Base-by-base conservation (phyloP, 345 rosid genomes). In the Tarenaya hassleriana region DNA sequence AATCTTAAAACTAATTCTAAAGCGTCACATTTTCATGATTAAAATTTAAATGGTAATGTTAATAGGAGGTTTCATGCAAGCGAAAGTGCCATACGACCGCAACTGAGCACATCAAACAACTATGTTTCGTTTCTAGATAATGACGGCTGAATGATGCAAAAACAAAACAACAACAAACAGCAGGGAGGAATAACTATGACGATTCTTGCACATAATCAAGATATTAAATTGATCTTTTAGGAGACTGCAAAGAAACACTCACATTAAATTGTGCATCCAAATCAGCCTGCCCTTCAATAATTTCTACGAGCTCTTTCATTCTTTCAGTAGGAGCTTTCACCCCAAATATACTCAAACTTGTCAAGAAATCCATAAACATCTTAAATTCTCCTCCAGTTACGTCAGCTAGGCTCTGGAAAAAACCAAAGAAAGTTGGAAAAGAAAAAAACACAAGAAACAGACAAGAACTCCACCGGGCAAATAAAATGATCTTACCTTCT, bases 361-460 rank as follows among this genome's bases (percentile, higher is more conserved):
- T 88, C 57, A 94, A 67, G 77, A 94, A 94, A 68, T 94, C 99
- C 92, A 88, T 83, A 62, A 94, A 94, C 99, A 94, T 94, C 69
- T 80, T 86, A 64, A 94, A 94, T 48, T 94, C 99, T 13, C 84
- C 85, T 65, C 94, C 99, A 48, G 97, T 88, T 65, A 94, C 97
- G 78, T 88, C 99, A 73, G 72, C 87, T 62, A 86, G 74, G 64
- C 99, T 79, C 99, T 94, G 79, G 50, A 69, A n/a, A n/a, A 41
- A 33, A 53, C 47, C 41, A 55, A 3, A 33, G 10, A 15, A 20
- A 47, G 50, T 58, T 35, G 38, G 41, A 37, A 39, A 13, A 38
- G 54, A 20, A 16, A 56, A n/a, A n/a, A 20, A 46, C 50, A 16
- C n/a, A 19, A 48, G 34, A 55, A 27, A 41, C 15, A 17, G 50